These are phyloP conservation scores for Adansonia digitata DNA, from an alignment of 345 rosid genomes.

Conservation along the genomic window DNA sequence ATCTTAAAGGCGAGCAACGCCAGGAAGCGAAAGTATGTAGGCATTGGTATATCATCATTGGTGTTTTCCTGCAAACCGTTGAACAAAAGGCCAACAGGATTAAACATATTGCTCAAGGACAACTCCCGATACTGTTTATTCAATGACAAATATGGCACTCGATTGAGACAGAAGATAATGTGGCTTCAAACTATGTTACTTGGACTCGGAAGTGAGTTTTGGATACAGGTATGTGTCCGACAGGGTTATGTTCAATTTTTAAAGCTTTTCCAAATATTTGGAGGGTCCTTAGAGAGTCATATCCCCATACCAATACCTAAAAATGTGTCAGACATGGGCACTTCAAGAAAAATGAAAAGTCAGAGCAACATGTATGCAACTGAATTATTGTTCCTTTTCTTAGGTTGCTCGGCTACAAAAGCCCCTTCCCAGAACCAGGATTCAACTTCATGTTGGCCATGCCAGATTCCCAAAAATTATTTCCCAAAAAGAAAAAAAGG, in stretches of 20 bases:
- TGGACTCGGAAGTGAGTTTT: too few species aligned
- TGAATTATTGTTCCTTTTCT: neutral
- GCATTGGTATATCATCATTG: conserved; percentile 80
- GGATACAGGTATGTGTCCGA: too few species aligned
- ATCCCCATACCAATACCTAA: too few species aligned
- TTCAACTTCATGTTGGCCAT: neutral
- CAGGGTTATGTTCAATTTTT: too few species aligned
- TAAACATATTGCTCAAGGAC: neutral
- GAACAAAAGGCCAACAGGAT: conserved; percentile 1
- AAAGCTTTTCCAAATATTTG: too few species aligned
- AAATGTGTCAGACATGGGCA: too few species aligned
- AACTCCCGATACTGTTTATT: neutral
- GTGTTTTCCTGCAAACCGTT: conserved; percentile 52
- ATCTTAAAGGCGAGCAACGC: conserved; percentile 91
- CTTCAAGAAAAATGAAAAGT: too few species aligned
- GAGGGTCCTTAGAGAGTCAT: too few species aligned
- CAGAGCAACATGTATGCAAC: too few species aligned
- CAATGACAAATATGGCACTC: neutral
- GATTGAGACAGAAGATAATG: neutral
- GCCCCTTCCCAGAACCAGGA: neutral
- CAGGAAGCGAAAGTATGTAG: conserved; percentile 82
- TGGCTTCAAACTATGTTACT: too few species aligned
- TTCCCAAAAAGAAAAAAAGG: neutral
- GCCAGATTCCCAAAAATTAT: neutral
- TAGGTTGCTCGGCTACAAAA: neutral